A percentile compares a stretch with the other conserved stretches of the same genome.
Conservation (phyloP, 768 basidiomycete genomes). For the Daedalea quercina region DNA sequence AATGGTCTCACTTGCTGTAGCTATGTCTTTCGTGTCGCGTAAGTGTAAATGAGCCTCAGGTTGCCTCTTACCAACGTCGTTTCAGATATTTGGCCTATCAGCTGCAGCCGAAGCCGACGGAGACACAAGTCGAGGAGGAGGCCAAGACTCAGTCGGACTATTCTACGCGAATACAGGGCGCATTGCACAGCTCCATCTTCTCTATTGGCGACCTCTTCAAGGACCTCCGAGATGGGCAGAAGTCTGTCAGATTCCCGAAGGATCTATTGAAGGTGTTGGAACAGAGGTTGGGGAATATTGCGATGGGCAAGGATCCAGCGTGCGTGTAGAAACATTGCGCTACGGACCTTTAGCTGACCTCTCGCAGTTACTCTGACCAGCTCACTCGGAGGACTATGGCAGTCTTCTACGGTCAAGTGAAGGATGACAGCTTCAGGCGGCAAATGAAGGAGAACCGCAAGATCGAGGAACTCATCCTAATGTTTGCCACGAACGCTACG, state of each 20-base stretch:
- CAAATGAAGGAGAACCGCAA: conserved; percentile 96
- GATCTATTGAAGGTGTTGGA: conserved; percentile 89
- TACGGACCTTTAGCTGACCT: not conserved
- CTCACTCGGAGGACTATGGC: conserved; percentile 85
- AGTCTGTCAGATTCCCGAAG: conserved; percentile 90
- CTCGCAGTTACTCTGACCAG: conserved; percentile 77
- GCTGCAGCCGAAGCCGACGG: conserved; percentile 49
- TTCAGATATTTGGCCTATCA: conserved; percentile 67
- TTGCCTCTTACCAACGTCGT: conserved; percentile 5
- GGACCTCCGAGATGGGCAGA: conserved; percentile 70
- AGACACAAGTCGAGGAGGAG: conserved; percentile 28
- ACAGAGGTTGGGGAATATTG: conserved; percentile 83
- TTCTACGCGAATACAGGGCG: conserved; percentile 56
- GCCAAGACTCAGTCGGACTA: conserved; percentile 58
- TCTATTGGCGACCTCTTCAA: conserved; percentile 76
- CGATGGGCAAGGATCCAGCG: conserved; percentile 88
- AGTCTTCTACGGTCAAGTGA: conserved; percentile 87
- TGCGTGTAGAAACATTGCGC: conserved; percentile 35
- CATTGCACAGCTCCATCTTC: conserved; percentile 48
- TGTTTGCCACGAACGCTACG: conserved; percentile 91
- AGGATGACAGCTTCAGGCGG: conserved; percentile 75
- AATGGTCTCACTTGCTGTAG: conserved; percentile 28
- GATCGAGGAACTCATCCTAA: conserved; percentile 94
- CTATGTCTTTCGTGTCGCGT: conserved; percentile 82
- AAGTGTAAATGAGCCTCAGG: conserved; percentile 28